A percentile compares a stretch with the other conserved stretches of the same genome.
Conservation (phyloP, 164 flowering plant genomes). For the Liriodendron chinense region DNA sequence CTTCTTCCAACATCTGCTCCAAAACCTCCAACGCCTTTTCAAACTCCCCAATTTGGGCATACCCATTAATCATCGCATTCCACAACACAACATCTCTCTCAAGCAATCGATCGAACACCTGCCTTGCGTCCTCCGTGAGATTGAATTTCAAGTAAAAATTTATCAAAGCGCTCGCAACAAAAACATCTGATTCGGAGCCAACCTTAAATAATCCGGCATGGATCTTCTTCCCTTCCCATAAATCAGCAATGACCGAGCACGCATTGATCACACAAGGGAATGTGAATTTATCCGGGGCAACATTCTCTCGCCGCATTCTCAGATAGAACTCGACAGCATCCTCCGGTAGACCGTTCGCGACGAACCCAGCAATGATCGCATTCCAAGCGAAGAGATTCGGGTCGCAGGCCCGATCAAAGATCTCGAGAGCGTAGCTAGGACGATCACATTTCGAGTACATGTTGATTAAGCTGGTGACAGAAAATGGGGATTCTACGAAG, state of each 20-base stretch:
- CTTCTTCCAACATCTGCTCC: constrained; percentile 37
- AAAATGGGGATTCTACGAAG: constrained; percentile 35
- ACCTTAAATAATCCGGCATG: constrained; percentile 39
- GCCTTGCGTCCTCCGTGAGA: constrained; percentile 17
- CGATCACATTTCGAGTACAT: constrained; percentile 68
- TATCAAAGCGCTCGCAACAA: constrained; percentile 26
- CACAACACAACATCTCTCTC: constrained; percentile 59
- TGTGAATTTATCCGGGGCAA: constrained; percentile 58
- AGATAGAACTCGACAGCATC: constrained; percentile 36
- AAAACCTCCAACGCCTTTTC: constrained; percentile 42
- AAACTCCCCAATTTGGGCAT: constrained; percentile 44
- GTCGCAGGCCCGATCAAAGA: constrained; percentile 29
- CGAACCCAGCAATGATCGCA: constrained; percentile 55
- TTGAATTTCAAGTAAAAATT: constrained; percentile 29
- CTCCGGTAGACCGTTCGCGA: constrained; percentile 31
- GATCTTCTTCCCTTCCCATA: constrained; percentile 38
- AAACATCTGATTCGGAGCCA: constrained; percentile 21
- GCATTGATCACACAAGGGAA: constrained; percentile 64
- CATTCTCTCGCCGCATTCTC: constrained; percentile 34
- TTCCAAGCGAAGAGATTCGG: constrained; percentile 57
- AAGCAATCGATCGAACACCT: constrained; percentile 29
- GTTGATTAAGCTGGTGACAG: constrained; percentile 69
- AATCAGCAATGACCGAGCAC: constrained; percentile 26
- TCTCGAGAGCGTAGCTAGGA: constrained; percentile 33
- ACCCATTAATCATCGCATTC: constrained; percentile 72